phyloP scores from a whole-genome alignment of 1,139 yeast genomes.

The Chernovozyma sophiae-reginae region DNA sequence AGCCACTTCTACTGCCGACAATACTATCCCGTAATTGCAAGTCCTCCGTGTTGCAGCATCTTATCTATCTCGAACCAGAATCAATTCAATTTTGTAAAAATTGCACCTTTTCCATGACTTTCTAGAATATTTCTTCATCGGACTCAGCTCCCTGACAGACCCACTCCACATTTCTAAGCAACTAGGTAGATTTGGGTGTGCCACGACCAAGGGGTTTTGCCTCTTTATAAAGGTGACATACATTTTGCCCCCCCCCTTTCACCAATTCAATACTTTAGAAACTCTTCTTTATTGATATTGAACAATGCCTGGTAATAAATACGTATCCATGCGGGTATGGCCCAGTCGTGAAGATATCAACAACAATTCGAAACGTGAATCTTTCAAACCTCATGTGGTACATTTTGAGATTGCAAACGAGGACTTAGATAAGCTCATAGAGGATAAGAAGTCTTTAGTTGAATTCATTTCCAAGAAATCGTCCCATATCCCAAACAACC shows the following conservation, averaged over 20 bases:
- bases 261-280: too few relatives aligned
- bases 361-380: neutral
- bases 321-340: neutral
- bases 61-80: too few relatives aligned
- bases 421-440: constrained; percentile 8
- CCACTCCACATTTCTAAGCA: too few relatives aligned
- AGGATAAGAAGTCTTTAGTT: constrained; percentile 14
- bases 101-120: too few relatives aligned
- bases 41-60: too few relatives aligned
- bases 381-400: neutral
- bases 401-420: constrained; percentile 1
- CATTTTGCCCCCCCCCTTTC: constrained; percentile 4
- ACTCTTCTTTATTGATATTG: too few relatives aligned
- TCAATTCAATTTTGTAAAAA: too few relatives aligned
- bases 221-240: neutral
- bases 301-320: neutral
- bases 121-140: too few relatives aligned
- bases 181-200: too few relatives aligned
- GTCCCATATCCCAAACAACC: constrained; percentile 2
- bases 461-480: constrained; percentile 9
- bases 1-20: too few relatives aligned
- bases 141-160: too few relatives aligned
- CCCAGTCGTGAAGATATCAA: neutral
- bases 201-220: neutral
- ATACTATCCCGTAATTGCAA: too few relatives aligned